Conservation (phyloP, 306 rosid genomes). For the Purshia tridentata region DNA sequence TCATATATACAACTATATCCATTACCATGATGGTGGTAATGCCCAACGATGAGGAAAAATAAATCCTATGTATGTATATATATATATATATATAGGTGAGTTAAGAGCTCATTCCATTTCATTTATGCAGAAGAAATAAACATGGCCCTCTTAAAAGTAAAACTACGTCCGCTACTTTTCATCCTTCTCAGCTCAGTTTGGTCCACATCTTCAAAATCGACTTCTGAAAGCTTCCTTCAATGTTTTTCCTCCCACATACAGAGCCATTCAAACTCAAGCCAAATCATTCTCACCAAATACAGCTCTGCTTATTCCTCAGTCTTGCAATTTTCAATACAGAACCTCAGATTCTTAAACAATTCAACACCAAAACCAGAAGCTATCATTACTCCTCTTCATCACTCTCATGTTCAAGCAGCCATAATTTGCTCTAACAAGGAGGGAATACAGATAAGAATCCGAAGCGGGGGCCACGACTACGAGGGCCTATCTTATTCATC, state of each 20-base stretch:
- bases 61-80: no score
- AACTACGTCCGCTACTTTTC: neutral
- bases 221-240: neutral
- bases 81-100: conserved; percentile 5
- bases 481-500: conserved; percentile 34
- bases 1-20: no score
- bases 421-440: conserved; percentile 15
- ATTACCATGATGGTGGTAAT: no score
- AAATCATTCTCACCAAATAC: conserved; percentile 21
- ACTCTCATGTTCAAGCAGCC: conserved; percentile 27
- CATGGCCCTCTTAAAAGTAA: conserved; percentile 5
- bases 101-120: neutral
- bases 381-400: conserved; percentile 34
- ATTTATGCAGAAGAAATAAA: neutral
- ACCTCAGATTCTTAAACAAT: conserved; percentile 34
- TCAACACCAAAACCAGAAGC: conserved; percentile 43
- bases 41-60: no score
- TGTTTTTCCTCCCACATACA: conserved; percentile 23
- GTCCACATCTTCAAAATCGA: conserved; percentile 2
- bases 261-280: neutral
- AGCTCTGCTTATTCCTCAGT: conserved; percentile 32
- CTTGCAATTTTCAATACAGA: conserved; percentile 38
- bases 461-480: conserved; percentile 39
- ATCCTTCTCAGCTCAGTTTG: conserved; percentile 10
- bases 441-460: conserved; percentile 11